Conservation (phyloP, 2,329 filamentous ascomycete genomes). For the Geosmithia morbida region DNA sequence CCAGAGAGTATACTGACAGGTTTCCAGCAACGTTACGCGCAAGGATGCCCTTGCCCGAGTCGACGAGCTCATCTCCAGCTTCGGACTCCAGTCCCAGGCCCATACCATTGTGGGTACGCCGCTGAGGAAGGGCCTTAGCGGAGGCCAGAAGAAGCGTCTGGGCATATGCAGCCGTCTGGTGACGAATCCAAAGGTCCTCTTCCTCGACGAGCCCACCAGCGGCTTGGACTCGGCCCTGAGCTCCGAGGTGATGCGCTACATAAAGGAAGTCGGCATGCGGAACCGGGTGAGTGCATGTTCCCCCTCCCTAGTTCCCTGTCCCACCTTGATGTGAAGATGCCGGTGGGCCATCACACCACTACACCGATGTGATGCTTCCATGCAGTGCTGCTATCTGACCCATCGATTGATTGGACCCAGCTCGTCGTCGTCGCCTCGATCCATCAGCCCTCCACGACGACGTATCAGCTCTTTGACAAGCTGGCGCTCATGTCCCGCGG, state of each 20-base stretch:
- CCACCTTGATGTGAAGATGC: too few species aligned
- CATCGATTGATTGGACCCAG: too few species aligned
- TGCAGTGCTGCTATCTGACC: constrained; percentile 1
- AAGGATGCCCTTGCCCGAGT: constrained; percentile 48
- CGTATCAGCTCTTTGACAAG: constrained; percentile 70
- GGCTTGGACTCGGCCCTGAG: constrained; percentile 69
- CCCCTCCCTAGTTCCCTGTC: background rate
- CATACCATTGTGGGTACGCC: constrained; percentile 68
- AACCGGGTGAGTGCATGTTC: constrained; percentile 38
- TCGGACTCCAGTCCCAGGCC: constrained; percentile 57
- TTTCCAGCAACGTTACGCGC: constrained; percentile 21
- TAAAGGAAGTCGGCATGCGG: constrained; percentile 49
- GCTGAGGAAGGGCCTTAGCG: constrained; percentile 69
- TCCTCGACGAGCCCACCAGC: constrained; percentile 74
- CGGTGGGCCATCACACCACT: too few species aligned
- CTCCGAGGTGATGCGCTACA: constrained; percentile 61
- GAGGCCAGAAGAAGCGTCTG: constrained; percentile 70
- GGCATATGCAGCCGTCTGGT: constrained; percentile 72
- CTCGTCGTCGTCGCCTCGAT: constrained; percentile 71
- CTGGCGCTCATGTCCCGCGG: constrained; percentile 60
- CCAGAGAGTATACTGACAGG: background rate
- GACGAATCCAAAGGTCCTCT: constrained; percentile 66
- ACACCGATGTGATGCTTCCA: too few species aligned
- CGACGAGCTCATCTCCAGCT: constrained; percentile 51
- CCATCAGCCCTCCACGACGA: constrained; percentile 71